Conservation (phyloP, 2,329 filamentous ascomycete species). For the Akanthomyces muscarius region DNA sequence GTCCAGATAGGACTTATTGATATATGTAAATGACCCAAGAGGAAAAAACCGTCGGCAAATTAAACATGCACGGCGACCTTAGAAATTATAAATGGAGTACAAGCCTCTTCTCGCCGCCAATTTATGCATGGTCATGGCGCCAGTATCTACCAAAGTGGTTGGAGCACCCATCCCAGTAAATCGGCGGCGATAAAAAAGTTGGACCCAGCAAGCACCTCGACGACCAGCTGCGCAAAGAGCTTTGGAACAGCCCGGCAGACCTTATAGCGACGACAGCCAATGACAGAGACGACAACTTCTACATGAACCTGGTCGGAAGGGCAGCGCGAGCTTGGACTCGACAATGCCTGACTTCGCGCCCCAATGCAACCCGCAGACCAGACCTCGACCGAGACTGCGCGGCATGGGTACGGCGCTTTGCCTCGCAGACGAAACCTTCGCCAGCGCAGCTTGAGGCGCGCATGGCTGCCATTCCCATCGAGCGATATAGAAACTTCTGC, state of each 20-base stretch:
- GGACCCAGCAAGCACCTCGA: constrained; percentile 1
- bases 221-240: background rate
- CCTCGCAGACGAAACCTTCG: constrained; percentile 26
- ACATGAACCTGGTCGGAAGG: constrained; percentile 37
- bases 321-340: constrained; percentile 36
- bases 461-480: constrained; percentile 72
- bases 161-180: background rate
- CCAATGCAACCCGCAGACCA: background rate
- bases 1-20: no score
- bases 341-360: constrained; percentile 27
- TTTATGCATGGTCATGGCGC: no score
- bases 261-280: background rate
- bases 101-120: no score
- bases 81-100: no score
- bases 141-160: background rate
- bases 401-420: background rate
- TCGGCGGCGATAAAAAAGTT: background rate
- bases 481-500: constrained; percentile 89
- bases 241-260: background rate
- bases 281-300: constrained; percentile 8
- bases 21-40: no score
- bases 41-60: no score
- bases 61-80: no score
- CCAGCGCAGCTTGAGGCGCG: constrained; percentile 39
- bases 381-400: background rate